Evolutionary conservation across 306 rosid species (phyloP), one percentile per base, ranked within the genome.

Genomic region (Myrica gale): DNA sequence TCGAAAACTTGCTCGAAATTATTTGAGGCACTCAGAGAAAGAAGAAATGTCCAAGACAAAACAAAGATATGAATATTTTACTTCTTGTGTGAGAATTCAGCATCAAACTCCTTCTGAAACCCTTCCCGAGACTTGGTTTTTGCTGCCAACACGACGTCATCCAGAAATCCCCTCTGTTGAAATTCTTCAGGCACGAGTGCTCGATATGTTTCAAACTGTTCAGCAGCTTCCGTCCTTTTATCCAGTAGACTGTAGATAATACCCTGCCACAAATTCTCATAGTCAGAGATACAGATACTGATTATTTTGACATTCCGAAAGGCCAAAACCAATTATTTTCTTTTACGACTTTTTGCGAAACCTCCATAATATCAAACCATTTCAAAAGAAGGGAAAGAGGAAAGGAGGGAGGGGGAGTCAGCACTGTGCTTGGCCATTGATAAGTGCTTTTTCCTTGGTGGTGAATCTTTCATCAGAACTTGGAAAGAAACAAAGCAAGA

Each of bases 121-220:
- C 81, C 88, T 84, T 88, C 88, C 39, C 45, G 72, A 15, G 90
- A 71, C 65, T 88, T 74, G 72, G 68, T 75, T 82, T 83, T 92
- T 9, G 98, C 98, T 68, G 93, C 75, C 84, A 89, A 71, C 75
- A 88, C 78, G 37, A 94, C 85, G 76, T 94, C 96, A 72, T 94
- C 93, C 4, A 94, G 86, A 89, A 91, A 94, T 82, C 89, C 85
- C 85, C 87, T 90, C 70, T 90, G 96, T 37, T 97, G 92, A 84
- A 89, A 92, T 70, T 91, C 98, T 82, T 89, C 87, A 4, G 98
- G 98, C 67, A 86, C 95, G 7, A 94, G 87, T 57, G 89, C 48
- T 73, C 62, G 85, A 86, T 91, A 94, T 56, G 83, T 90, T 87
- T 89, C 92, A 65, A 92, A 94, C 76, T 90, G 93, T 71, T 85